These are phyloP conservation scores for Crepidotus variabilis DNA, from an alignment of 768 basidiomycete genomes.

Conservation along the genomic window DNA sequence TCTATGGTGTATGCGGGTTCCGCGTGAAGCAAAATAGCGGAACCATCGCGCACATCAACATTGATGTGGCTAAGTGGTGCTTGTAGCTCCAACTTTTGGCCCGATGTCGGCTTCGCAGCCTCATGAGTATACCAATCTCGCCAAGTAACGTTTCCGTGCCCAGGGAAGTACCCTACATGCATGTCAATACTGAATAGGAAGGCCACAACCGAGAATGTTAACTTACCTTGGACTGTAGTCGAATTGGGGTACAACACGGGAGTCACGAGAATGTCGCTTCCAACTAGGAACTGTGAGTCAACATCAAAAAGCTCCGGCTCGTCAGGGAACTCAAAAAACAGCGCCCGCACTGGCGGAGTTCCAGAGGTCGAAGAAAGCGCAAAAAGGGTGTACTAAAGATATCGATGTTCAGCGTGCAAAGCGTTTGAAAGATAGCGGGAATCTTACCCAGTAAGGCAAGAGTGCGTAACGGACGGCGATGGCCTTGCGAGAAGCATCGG, in stretches of 20 bases:
- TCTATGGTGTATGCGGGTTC: conserved; percentile 63
- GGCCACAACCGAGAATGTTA: not conserved
- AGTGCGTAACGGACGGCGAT: conserved; percentile 69
- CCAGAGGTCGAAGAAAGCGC: conserved; percentile 62
- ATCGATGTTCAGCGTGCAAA: not conserved
- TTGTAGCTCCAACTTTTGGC: conserved; percentile 44
- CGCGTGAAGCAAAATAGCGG: conserved; percentile 60
- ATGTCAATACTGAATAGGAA: not conserved
- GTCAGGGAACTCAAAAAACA: conserved; percentile 77
- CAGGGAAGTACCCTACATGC: conserved; percentile 58
- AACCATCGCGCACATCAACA: conserved; percentile 69
- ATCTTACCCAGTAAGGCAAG: conserved; percentile 70
- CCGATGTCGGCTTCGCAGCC: conserved; percentile 37
- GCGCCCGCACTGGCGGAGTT: conserved; percentile 68
- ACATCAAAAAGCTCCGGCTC: conserved; percentile 60
- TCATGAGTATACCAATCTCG: conserved; percentile 74
- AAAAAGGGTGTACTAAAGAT: conserved; percentile 63
- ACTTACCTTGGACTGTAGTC: conserved; percentile 59
- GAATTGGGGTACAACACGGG: conserved; percentile 71
- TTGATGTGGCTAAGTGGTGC: conserved; percentile 75
- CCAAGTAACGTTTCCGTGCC: conserved; percentile 55
- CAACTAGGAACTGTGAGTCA: conserved; percentile 71
- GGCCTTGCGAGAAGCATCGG: conserved; percentile 66
- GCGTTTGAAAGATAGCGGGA: not conserved
- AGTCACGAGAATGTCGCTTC: conserved; percentile 67